Evolutionary conservation across 805 yeast genomes (phyloP).

Genomic region (Wickerhamiella brachini): DNA sequence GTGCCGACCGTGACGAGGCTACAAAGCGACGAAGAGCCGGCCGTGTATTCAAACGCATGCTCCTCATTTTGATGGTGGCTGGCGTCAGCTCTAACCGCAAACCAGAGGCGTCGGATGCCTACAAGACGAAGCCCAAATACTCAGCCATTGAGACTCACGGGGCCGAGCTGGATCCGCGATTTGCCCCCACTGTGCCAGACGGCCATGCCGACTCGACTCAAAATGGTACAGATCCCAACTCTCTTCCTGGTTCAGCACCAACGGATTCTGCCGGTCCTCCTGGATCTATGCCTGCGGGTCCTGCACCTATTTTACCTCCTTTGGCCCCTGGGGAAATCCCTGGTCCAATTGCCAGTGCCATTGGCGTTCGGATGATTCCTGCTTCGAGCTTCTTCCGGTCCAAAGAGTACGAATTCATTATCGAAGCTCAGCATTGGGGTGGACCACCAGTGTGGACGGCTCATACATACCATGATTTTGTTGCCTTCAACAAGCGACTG

Average conservation of each 20-base stretch:
- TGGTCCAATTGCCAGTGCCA: slow-evolving; percentile 35
- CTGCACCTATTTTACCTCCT: background rate
- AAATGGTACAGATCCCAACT: no score
- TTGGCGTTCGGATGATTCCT: slow-evolving; percentile 39
- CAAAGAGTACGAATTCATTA: slow-evolving; percentile 21
- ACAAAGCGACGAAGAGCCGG: slow-evolving; percentile 56
- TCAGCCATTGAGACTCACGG: slow-evolving; percentile 19
- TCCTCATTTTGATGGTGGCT: slow-evolving; percentile 60
- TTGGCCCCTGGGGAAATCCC: background rate
- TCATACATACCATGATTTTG: slow-evolving; percentile 58
- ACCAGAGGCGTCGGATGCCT: slow-evolving; percentile 14
- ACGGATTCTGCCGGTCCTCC: background rate
- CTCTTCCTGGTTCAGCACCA: no score
- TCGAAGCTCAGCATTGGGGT: slow-evolving; percentile 19
- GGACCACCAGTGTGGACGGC: slow-evolving; percentile 35
- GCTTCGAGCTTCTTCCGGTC: slow-evolving; percentile 19
- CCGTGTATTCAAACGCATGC: slow-evolving; percentile 43
- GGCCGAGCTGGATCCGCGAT: background rate
- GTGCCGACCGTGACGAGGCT: slow-evolving; percentile 63
- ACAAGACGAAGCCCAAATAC: slow-evolving; percentile 22
- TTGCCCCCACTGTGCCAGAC: background rate
- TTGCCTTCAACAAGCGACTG: slow-evolving; percentile 38
- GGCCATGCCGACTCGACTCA: background rate
- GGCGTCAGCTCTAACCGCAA: slow-evolving; percentile 54
- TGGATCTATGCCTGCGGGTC: background rate